Evolutionary conservation across 2,329 filamentous ascomycete genomes (phyloP).

Genomic region (Hymenoscyphus fructigenus): DNA sequence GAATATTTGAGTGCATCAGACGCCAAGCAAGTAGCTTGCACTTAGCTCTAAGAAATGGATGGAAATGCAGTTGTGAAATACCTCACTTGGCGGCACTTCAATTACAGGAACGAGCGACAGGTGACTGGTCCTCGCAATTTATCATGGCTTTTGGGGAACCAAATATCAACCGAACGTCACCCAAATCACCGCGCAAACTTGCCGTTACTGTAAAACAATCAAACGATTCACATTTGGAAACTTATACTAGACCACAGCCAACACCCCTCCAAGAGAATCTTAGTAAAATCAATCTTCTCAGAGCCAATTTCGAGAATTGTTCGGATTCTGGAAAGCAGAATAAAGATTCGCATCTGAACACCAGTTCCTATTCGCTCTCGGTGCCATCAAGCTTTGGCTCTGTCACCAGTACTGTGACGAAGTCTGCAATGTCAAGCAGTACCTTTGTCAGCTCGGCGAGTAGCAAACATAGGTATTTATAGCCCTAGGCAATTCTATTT

Average conservation of each 20-base stretch:
- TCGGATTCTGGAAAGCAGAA: background rate
- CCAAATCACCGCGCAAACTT: background rate
- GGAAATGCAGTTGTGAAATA: slow-evolving; percentile 26
- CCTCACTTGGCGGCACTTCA: slow-evolving; percentile 24
- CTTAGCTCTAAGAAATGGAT: slow-evolving; percentile 23
- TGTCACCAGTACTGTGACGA: background rate
- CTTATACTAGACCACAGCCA: background rate
- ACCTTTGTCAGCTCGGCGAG: background rate
- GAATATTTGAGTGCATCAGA: slow-evolving; percentile 27
- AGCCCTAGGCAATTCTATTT: background rate
- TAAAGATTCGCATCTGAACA: background rate
- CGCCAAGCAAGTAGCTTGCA: slow-evolving; percentile 28
- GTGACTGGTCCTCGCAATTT: slow-evolving; percentile 22
- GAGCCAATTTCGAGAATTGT: background rate
- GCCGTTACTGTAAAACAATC: background rate
- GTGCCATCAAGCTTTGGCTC: background rate
- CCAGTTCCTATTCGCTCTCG: background rate
- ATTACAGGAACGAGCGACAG: slow-evolving; percentile 23
- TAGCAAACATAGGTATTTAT: background rate
- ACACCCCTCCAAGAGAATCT: slow-evolving; percentile 5
- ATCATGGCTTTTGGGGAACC: slow-evolving; percentile 9
- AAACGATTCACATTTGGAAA: background rate
- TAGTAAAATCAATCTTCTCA: background rate
- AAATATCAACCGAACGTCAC: background rate
- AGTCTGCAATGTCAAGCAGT: background rate